Conservation (phyloP, 257 asterid genomes). For the Fraxinus cuspidata region DNA sequence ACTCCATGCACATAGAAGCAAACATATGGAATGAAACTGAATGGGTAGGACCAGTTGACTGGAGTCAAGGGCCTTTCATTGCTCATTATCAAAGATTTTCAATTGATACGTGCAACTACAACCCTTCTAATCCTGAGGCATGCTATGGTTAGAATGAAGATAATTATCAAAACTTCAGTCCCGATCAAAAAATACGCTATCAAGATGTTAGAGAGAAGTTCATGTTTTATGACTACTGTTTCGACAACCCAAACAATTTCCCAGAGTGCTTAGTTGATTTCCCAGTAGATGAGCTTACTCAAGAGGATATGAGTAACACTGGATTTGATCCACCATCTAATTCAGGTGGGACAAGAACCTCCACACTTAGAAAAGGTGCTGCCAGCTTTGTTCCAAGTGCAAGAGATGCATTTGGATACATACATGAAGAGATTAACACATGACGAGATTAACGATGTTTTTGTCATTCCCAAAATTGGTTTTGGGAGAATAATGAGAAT, state of each 20-base stretch:
- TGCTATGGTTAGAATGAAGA: conserved; percentile 28
- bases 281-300: background rate
- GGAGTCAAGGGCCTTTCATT: conserved; percentile 25
- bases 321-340: too few species aligned
- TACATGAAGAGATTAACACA: too few species aligned
- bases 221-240: conserved; percentile 26
- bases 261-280: conserved; percentile 17
- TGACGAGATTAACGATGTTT: too few species aligned
- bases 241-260: too few species aligned
- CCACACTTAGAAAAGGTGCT: too few species aligned
- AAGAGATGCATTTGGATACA: too few species aligned
- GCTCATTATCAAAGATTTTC: conserved; percentile 20
- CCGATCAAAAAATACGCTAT: background rate
- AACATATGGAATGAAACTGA: conserved; percentile 24
- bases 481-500: too few species aligned
- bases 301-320: too few species aligned
- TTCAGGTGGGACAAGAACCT: too few species aligned
- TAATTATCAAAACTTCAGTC: background rate
- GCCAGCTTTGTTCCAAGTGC: too few species aligned
- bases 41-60: conserved; percentile 29
- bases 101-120: conserved; percentile 10
- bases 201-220: background rate
- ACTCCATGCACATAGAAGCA: conserved; percentile 30
- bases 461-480: too few species aligned
- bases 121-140: background rate